Conservation (phyloP, 2,329 filamentous ascomycete species). For the Aspergillus versicolor region DNA sequence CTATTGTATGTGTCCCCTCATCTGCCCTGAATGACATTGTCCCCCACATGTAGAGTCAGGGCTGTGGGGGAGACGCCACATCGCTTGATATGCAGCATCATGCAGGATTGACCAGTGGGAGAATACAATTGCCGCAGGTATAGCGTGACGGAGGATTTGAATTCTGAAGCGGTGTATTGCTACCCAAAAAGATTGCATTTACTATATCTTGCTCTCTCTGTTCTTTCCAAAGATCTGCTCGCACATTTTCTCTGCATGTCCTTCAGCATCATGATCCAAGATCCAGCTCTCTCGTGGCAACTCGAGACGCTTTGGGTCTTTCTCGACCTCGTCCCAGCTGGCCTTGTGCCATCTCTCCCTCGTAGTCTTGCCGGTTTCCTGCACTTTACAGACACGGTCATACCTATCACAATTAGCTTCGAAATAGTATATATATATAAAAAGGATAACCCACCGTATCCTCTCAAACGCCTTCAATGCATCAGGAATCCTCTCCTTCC, state of each 20-base stretch:
- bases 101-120: no score
- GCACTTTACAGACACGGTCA: background rate
- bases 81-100: no score
- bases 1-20: no score
- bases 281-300: background rate
- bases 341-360: background rate
- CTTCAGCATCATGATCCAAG: background rate
- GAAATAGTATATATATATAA: no score
- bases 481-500: background rate
- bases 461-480: background rate
- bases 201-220: no score
- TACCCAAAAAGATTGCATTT: no score
- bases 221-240: background rate
- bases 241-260: background rate
- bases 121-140: no score
- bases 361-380: background rate
- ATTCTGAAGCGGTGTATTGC: no score
- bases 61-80: no score
- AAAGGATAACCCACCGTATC: background rate
- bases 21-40: no score
- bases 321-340: background rate
- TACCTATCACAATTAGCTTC: background rate
- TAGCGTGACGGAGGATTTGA: no score
- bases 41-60: no score
- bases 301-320: background rate